Evolutionary conservation across 768 basidiomycete genomes (phyloP).

Genomic region (Fibroporia radiculosa): DNA sequence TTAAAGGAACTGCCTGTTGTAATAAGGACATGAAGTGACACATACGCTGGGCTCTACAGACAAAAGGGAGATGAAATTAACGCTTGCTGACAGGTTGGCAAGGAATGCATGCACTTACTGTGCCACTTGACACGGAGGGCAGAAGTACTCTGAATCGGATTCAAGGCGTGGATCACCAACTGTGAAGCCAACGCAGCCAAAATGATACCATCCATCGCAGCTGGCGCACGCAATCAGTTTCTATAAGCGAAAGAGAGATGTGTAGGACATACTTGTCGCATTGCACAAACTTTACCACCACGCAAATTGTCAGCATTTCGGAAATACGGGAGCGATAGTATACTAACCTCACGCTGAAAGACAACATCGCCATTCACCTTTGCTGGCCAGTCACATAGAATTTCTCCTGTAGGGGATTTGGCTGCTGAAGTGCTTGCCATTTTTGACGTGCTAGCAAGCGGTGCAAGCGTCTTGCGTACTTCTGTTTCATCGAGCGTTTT

Average conservation of each 20-base stretch:
- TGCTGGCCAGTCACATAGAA: slow-evolving; percentile 9
- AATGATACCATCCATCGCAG: slow-evolving; percentile 18
- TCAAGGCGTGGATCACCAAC: slow-evolving; percentile 13
- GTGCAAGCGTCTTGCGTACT: neutral
- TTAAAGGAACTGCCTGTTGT: neutral
- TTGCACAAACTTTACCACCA: slow-evolving; percentile 9
- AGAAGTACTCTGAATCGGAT: slow-evolving; percentile 9
- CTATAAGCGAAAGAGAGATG: neutral
- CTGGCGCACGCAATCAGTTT: slow-evolving; percentile 2
- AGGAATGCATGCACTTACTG: no score
- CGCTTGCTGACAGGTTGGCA: no score
- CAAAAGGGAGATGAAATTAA: neutral
- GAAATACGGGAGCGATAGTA: neutral
- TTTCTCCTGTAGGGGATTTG: neutral
- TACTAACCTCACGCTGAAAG: slow-evolving; percentile 13
- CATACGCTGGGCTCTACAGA: neutral
- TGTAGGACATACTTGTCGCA: slow-evolving; percentile 10
- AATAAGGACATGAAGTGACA: neutral
- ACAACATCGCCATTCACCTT: slow-evolving; percentile 9
- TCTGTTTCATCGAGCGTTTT: neutral
- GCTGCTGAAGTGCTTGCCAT: neutral
- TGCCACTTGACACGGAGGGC: slow-evolving; percentile 16
- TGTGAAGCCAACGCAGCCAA: slow-evolving; percentile 15
- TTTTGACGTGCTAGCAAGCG: neutral
- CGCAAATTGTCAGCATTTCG: neutral